Base-by-base conservation (phyloP, 495 filamentous ascomycete genomes). In the Haplographium delicatum region DNA sequence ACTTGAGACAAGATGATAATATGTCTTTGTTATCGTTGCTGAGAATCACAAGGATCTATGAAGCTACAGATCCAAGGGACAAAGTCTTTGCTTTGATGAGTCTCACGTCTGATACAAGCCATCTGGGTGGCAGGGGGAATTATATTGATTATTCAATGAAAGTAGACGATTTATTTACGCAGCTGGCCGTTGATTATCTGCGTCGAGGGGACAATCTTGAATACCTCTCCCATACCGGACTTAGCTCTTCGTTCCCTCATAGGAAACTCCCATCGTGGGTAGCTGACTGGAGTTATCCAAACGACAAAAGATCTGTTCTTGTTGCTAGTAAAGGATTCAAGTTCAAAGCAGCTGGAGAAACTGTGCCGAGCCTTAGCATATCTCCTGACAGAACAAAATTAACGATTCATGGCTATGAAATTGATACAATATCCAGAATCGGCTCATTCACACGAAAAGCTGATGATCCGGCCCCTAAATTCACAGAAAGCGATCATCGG, bases 261-360 rank as follows among this genome's bases (percentile, higher is more conserved):
- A 11, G 34, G 7, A 33, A 5, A 44, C 56, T 65, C 9, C 62
- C 62, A 1, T 61, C 60, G 5, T 65, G 62, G 62, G 61, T 52
- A 13, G 60, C 62, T 0, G 62, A 65, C 33, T 47, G 62, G 34
- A 48, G 45, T 4, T 22, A 28, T 6, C 37, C 50, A n/a, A 33
- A 45, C 3, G 45, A 52, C 24, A 6, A 39, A 15, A 16, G 61
- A 18, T 42, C 44, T 18, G 37, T 65, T 22, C 50, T 60, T 9
- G 49, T 47, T 16, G 62, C 58, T 48, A 65, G 60, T 2, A 47
- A 59, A 23, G 47, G 54, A 5, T 50, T 58, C n/a, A 57, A 62
- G 39, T 50, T 56, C 16, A 58, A 53, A 16, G 58, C 48, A 11
- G 49, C 62, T 20, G 62, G 62, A 9, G 50, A 50, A 2, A 44